A percentile compares a stretch with the other conserved stretches of the same genome.
Evolutionary conservation across 768 basidiomycete species (phyloP).

Genomic region (Hericium rajendrae): DNA sequence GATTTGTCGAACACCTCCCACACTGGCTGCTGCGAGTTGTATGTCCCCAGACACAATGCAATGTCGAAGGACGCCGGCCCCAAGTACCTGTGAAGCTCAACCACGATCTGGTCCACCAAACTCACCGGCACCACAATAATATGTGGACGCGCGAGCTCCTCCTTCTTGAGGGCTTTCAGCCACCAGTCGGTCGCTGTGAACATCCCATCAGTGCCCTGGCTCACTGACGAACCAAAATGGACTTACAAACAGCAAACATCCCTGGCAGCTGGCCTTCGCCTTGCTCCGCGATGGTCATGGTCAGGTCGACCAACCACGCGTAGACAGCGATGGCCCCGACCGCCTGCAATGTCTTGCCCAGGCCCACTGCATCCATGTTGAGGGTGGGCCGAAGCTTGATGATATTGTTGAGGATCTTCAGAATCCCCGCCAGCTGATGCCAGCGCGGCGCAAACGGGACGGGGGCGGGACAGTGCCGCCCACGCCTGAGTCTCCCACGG

Average conservation of each 20-base stretch:
- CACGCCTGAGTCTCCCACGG: slow-evolving; percentile 5
- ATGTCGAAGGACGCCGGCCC: no score
- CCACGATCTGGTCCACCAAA: no score
- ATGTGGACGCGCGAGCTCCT: no score
- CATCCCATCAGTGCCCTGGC: background rate
- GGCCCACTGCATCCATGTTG: slow-evolving; percentile 18
- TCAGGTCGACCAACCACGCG: background rate
- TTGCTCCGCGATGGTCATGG: background rate
- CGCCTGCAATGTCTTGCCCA: slow-evolving; percentile 18
- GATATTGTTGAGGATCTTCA: slow-evolving; percentile 8
- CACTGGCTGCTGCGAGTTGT: no score
- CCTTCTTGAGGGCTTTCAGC: background rate
- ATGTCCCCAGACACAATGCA: no score
- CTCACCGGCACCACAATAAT: no score
- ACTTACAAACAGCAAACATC: background rate
- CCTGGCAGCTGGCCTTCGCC: background rate
- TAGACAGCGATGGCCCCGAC: slow-evolving; percentile 12
- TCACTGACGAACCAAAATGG: background rate
- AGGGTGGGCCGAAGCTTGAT: slow-evolving; percentile 8
- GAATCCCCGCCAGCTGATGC: slow-evolving; percentile 11
- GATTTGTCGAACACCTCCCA: no score
- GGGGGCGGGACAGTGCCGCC: slow-evolving; percentile 7
- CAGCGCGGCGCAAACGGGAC: slow-evolving; percentile 1
- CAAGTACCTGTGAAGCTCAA: no score
- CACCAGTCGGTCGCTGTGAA: background rate